Conservation (phyloP, 345 rosid species). For the Hevea brasiliensis region DNA sequence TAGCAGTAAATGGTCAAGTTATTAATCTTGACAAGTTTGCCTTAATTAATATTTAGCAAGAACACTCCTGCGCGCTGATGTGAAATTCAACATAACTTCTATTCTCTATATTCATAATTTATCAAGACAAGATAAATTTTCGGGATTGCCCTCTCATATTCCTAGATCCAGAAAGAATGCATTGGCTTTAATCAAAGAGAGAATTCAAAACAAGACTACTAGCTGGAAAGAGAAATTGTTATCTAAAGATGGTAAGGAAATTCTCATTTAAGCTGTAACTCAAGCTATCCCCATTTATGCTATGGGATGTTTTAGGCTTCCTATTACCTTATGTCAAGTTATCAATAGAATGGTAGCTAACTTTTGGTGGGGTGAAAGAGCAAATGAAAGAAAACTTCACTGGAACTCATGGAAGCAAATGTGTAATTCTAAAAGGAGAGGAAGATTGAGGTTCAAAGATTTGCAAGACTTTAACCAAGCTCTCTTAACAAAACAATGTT, state of each 20-base stretch:
- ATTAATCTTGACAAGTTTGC: too few species aligned
- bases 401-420: background rate
- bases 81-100: too few species aligned
- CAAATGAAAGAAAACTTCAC: background rate
- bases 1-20: background rate
- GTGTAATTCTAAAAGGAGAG: background rate
- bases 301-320: background rate
- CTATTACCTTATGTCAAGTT: background rate
- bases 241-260: background rate
- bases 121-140: too few species aligned
- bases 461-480: background rate
- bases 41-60: too few species aligned
- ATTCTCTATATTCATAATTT: too few species aligned
- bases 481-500: background rate
- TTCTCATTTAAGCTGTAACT: background rate
- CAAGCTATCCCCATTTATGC: background rate
- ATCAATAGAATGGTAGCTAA: background rate
- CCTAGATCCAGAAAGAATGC: background rate
- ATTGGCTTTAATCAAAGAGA: background rate
- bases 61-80: too few species aligned
- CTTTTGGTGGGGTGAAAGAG: background rate
- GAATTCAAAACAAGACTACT: background rate
- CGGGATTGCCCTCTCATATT: too few species aligned
- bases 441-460: background rate
- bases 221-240: background rate